A percentile compares a stretch with the other conserved stretches of the same genome.
Evolutionary conservation across 192 early-diverging fungal genomes (phyloP).

Genomic region (Coemansia sp.): DNA sequence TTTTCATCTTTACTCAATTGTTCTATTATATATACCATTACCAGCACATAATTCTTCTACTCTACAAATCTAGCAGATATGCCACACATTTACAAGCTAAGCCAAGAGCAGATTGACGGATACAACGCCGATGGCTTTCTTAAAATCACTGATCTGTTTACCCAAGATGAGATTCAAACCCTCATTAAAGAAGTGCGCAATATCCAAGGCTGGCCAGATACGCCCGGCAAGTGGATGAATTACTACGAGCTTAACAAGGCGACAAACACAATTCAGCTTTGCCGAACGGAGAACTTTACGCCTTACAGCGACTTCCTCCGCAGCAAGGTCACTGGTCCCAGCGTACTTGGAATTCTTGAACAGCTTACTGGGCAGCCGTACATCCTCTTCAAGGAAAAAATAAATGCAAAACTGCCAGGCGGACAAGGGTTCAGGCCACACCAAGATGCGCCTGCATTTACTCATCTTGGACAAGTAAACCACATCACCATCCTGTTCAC

Average conservation of each 20-base stretch:
- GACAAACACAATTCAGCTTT: slow-evolving; percentile 54
- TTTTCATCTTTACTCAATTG: not conserved
- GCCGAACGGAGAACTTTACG: slow-evolving; percentile 65
- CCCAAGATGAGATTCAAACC: slow-evolving; percentile 50
- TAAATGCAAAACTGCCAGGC: slow-evolving; percentile 63
- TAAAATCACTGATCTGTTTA: slow-evolving; percentile 59
- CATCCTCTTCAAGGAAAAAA: slow-evolving; percentile 65
- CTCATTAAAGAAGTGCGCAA: slow-evolving; percentile 52
- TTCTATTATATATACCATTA: not conserved
- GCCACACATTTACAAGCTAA: slow-evolving; percentile 47
- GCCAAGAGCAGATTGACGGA: slow-evolving; percentile 50
- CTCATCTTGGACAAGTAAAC: slow-evolving; percentile 57
- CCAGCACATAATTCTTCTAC: not conserved
- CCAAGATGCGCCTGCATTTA: slow-evolving; percentile 65
- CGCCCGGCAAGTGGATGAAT: slow-evolving; percentile 65
- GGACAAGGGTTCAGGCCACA: slow-evolving; percentile 64
- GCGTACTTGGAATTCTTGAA: slow-evolving; percentile 52
- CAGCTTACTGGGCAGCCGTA: slow-evolving; percentile 59
- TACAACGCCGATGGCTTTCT: slow-evolving; percentile 59
- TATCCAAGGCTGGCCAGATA: slow-evolving; percentile 56
- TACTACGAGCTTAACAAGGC: slow-evolving; percentile 61
- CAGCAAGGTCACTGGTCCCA: slow-evolving; percentile 51
- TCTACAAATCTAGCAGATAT: not conserved
- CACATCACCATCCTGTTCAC: slow-evolving; percentile 63
- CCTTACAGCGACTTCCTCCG: slow-evolving; percentile 56